Evolutionary conservation across 1,284 basidiomycete genomes (phyloP), one percentile per base, ranked within the genome.

Genomic region (Sanghuangporus sanghuang): DNA sequence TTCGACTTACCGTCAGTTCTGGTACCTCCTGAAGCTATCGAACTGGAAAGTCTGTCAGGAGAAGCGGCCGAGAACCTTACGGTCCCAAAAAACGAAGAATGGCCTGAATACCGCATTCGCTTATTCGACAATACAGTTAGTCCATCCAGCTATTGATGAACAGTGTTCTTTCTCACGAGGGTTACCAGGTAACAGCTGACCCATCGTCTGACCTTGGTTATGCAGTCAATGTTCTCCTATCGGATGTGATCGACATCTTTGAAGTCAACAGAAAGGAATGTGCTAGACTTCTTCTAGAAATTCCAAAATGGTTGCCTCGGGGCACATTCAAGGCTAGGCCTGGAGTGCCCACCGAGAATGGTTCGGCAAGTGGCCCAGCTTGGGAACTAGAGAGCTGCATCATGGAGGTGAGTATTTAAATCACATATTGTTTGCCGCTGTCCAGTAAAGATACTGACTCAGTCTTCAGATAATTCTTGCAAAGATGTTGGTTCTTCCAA

Each of bases 231-330:
- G 84, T 88, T 8, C 80, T 89, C 32, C 74, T 98, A 8, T 77
- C 86, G n/a, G 96, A 98, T 72, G 85, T 92, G 54, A 78, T 98
- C 61, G 87, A 95, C 68, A 90, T 98, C 36, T 99, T 93, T 73
- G 96, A 99, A 74, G 86, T 97, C 55, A 99, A 99, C 74, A 86
- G 96, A 61, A 98, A 97, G 74, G 96, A 99, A 71, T 93, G 90
- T 69, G 94, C 96, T 1, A 82, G 91, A 11, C 77, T 98, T 11
- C 80, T 99, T 2, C 81, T 98, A 46, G 90, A 95, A 69, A 87
- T 95, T 57, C 92, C 94, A 0, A 90, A 90, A 69, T 97, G 95
- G 92, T 83, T 90, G 58, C 74, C 88, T 0, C 79, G 83, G 6
- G 93, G 93, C 1, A 95, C 93, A 0, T 98, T 97, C 82, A 91